Evolutionary conservation across 2,329 filamentous ascomycete genomes (phyloP).

Genomic region (Capronia coronata): DNA sequence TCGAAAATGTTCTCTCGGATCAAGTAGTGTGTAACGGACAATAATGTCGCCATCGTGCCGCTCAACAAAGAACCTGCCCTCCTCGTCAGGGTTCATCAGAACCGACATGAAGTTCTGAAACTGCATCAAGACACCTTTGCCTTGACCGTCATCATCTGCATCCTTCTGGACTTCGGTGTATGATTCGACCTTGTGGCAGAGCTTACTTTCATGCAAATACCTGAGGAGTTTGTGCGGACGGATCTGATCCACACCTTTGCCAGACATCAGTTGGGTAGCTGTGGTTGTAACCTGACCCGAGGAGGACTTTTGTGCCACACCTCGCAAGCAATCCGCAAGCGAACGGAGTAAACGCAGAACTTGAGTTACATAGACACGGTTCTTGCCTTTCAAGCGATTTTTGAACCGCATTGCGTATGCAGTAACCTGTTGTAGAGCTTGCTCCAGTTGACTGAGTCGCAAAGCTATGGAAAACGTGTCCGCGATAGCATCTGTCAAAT

Average conservation of each 20-base stretch:
- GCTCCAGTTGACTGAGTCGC: constrained; percentile 63
- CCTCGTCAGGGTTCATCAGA: constrained; percentile 74
- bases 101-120: constrained; percentile 66
- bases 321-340: constrained; percentile 61
- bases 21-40: constrained; percentile 80
- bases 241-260: constrained; percentile 89
- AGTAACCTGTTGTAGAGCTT: constrained; percentile 67
- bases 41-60: constrained; percentile 47
- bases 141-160: constrained; percentile 30
- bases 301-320: constrained; percentile 38
- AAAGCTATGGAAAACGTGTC: constrained; percentile 78
- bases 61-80: constrained; percentile 56
- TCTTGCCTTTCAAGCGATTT: constrained; percentile 81
- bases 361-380: constrained; percentile 84
- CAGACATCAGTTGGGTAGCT: constrained; percentile 64
- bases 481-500: constrained; percentile 90
- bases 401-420: constrained; percentile 82
- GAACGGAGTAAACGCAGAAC: constrained; percentile 77
- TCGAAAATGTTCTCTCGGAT: constrained; percentile 84
- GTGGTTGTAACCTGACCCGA: constrained; percentile 61
- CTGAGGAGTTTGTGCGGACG: constrained; percentile 82
- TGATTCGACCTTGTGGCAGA: constrained; percentile 90
- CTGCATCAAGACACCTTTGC: constrained; percentile 50
- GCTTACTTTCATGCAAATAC: constrained; percentile 85
- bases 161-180: constrained; percentile 53